Conservation (phyloP, 2,329 filamentous ascomycete species). For the Pseudogymnoascus sp. region DNA sequence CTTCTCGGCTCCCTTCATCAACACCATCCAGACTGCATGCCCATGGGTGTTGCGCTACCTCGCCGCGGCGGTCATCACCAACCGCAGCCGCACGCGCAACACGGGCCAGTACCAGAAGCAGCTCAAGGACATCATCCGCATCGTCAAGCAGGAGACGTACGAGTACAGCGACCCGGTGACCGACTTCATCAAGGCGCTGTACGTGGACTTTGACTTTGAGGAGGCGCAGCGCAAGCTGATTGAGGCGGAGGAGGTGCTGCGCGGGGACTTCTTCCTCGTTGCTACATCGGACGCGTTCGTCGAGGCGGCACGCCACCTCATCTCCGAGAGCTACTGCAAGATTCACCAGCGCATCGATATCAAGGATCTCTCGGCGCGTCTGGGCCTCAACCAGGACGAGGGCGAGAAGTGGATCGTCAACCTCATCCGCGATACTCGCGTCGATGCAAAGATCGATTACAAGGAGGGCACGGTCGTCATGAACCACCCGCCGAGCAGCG, state of each 20-base stretch:
- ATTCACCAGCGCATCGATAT: slow-evolving; percentile 99
- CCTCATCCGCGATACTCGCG: slow-evolving; percentile 91
- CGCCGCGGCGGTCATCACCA: slow-evolving; percentile 88
- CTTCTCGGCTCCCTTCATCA: slow-evolving; percentile 96
- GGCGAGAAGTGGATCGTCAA: slow-evolving; percentile 99
- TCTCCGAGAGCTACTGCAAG: slow-evolving; percentile 99
- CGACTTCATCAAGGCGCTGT: slow-evolving; percentile 91
- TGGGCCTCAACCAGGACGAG: slow-evolving; percentile 86
- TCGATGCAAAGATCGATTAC: slow-evolving; percentile 99
- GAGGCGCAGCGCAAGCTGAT: slow-evolving; percentile 84
- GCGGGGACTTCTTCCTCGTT: slow-evolving; percentile 90
- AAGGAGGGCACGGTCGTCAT: slow-evolving; percentile 97
- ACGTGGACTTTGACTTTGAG: slow-evolving; percentile 94
- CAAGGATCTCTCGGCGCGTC: slow-evolving; percentile 84
- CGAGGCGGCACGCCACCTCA: slow-evolving; percentile 87
- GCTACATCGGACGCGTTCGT: slow-evolving; percentile 81
- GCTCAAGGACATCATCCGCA: slow-evolving; percentile 91
- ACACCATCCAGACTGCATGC: slow-evolving; percentile 97
- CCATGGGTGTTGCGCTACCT: slow-evolving; percentile 96
- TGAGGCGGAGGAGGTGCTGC: slow-evolving; percentile 83
- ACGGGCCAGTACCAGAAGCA: slow-evolving; percentile 91
- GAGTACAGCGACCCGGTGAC: slow-evolving; percentile 96
- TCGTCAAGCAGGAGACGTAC: slow-evolving; percentile 94
- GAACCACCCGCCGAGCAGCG: slow-evolving; percentile 97
- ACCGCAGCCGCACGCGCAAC: slow-evolving; percentile 73